Evolutionary conservation across 2,329 filamentous ascomycete species (phyloP).

Genomic region (Didymella pomorum): DNA sequence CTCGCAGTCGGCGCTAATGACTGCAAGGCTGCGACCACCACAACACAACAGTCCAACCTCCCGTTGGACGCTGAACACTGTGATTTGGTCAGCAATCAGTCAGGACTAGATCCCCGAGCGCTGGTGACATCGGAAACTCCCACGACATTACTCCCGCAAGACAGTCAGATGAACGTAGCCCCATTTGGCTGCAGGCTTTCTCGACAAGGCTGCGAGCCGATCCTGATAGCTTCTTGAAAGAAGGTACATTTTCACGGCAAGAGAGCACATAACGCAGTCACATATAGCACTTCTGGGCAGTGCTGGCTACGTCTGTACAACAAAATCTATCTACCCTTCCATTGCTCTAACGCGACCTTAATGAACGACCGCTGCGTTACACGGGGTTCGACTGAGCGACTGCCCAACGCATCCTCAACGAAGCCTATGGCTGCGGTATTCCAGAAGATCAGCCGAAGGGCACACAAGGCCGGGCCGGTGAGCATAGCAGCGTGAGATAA

Average conservation of each 20-base stretch:
- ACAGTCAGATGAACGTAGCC: not conserved
- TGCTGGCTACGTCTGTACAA: not conserved
- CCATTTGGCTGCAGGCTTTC: not conserved
- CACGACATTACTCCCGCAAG: not conserved
- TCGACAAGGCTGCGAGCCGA: not conserved
- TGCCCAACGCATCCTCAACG: not conserved
- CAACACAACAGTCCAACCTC: not conserved
- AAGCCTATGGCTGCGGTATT: not conserved
- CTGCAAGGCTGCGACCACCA: conserved; percentile 3
- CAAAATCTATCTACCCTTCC: not conserved
- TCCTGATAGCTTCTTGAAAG: not conserved
- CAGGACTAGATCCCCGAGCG: too few relatives aligned
- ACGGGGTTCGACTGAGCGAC: not conserved
- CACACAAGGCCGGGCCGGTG: conserved; percentile 1
- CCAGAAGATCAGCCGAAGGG: conserved; percentile 7
- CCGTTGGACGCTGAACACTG: not conserved
- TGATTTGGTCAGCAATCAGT: not conserved
- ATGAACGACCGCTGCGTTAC: not conserved
- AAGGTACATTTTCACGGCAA: not conserved
- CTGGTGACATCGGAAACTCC: not conserved
- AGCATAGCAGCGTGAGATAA: conserved; percentile 9
- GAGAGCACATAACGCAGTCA: not conserved
- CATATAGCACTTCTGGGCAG: not conserved
- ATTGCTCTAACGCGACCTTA: not conserved
- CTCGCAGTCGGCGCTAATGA: conserved; percentile 24